Conservation (phyloP, 805 yeast genomes). For the Sugiyamaella americana region DNA sequence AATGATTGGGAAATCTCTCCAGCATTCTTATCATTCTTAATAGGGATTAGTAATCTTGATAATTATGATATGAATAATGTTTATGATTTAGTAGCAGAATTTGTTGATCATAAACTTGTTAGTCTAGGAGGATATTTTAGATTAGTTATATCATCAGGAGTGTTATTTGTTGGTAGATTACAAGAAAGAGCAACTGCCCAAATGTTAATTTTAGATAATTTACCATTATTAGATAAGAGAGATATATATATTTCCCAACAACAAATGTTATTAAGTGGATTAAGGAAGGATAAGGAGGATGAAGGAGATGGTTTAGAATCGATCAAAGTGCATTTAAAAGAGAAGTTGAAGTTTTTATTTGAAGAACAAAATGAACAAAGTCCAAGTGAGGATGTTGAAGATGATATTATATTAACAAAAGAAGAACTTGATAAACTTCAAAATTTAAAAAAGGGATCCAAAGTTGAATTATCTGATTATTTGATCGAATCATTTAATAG, state of each 20-base stretch:
- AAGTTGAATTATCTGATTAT: not conserved
- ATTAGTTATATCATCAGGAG: conserved; percentile 78
- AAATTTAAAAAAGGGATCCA: not conserved
- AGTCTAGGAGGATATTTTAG: conserved; percentile 65
- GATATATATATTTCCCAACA: not conserved
- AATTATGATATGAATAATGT: conserved; percentile 15
- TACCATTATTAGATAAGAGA: conserved; percentile 20
- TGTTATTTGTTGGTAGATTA: conserved; percentile 55
- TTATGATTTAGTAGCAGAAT: conserved; percentile 45
- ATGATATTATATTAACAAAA: not conserved
- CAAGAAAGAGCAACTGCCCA: conserved; percentile 34
- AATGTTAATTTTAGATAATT: conserved; percentile 41
- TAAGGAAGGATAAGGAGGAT: not conserved
- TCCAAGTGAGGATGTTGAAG: not conserved
- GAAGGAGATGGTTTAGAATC: not conserved
- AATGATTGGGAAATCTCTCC: conserved; percentile 23
- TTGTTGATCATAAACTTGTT: conserved; percentile 44
- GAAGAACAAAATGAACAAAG: no score
- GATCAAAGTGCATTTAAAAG: not conserved
- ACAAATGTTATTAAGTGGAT: not conserved
- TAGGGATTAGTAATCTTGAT: conserved; percentile 9
- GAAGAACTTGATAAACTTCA: not conserved
- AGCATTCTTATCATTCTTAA: conserved; percentile 24
- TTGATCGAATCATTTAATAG: not conserved
- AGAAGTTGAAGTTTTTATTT: no score